A percentile compares a stretch with the other conserved stretches of the same genome.
These are phyloP conservation scores for Paecilomyces niveus DNA, from an alignment of 2,329 filamentous ascomycete species.

Conservation along the genomic window DNA sequence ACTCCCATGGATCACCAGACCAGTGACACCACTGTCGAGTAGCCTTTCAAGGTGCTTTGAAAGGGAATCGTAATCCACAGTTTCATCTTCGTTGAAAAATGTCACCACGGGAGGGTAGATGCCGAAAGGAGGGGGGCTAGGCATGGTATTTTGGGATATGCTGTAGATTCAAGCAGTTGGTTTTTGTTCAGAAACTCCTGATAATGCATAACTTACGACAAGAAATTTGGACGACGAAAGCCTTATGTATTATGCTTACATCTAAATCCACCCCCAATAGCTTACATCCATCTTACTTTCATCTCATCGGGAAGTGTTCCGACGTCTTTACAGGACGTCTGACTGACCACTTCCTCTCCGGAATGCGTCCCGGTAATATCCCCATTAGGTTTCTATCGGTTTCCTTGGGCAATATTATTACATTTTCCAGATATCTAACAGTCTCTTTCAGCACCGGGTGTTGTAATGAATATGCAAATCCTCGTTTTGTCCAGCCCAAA, in stretches of 20 bases:
- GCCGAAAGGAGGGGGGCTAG: constrained; percentile 14
- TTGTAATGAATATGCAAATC: too few species aligned
- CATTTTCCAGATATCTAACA: too few species aligned
- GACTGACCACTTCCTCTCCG: background rate
- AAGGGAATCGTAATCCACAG: constrained; percentile 33
- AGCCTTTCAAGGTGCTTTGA: constrained; percentile 39
- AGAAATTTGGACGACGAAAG: too few species aligned
- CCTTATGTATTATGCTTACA: too few species aligned
- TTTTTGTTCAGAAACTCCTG: too few species aligned
- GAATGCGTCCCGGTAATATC: background rate
- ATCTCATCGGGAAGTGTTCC: background rate
- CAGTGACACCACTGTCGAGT: constrained; percentile 35
- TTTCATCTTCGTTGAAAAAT: constrained; percentile 40
- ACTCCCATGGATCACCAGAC: constrained; percentile 42
- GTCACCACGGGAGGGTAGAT: constrained; percentile 42
- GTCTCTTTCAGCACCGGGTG: too few species aligned
- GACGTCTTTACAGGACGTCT: background rate
- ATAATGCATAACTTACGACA: too few species aligned
- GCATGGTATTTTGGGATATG: background rate
- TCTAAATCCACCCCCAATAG: too few species aligned
- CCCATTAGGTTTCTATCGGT: background rate
- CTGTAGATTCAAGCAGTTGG: background rate
- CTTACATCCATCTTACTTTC: background rate
- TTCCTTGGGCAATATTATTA: too few species aligned
- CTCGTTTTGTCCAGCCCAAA: too few species aligned